Conservation (phyloP, 176 grass and related monocot genomes). For the Bonia amplexicaulis region DNA sequence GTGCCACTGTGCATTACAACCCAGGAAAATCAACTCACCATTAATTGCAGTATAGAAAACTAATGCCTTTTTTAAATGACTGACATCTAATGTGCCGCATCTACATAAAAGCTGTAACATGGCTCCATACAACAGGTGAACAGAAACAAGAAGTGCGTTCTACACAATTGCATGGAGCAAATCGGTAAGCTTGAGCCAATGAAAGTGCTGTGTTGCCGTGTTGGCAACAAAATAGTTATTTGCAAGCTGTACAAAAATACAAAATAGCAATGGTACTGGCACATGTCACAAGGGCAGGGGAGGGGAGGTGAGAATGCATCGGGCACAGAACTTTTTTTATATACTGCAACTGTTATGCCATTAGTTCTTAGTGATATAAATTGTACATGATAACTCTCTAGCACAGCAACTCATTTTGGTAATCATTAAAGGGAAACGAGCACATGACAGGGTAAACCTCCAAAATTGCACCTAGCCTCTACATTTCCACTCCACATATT, state of each 20-base stretch:
- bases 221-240: not conserved
- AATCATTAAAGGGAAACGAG: not conserved
- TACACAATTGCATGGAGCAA: not conserved
- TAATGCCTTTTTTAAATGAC: not conserved
- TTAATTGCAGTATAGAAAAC: not conserved
- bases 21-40: not conserved
- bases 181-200: not conserved
- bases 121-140: not conserved
- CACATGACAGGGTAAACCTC: not conserved
- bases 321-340: not conserved
- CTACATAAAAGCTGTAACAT: not conserved
- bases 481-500: not conserved
- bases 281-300: not conserved
- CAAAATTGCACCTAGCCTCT: not conserved
- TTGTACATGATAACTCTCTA: not conserved
- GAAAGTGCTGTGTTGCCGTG: not conserved
- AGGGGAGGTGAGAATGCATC: not conserved
- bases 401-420: not conserved
- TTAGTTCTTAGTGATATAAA: not conserved
- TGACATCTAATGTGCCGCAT: not conserved
- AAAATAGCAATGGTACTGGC: not conserved
- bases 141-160: not conserved
- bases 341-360: not conserved
- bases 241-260: not conserved
- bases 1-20: not conserved